Base-by-base conservation (phyloP, 306 rosid species). In the Vicia sativa region DNA sequence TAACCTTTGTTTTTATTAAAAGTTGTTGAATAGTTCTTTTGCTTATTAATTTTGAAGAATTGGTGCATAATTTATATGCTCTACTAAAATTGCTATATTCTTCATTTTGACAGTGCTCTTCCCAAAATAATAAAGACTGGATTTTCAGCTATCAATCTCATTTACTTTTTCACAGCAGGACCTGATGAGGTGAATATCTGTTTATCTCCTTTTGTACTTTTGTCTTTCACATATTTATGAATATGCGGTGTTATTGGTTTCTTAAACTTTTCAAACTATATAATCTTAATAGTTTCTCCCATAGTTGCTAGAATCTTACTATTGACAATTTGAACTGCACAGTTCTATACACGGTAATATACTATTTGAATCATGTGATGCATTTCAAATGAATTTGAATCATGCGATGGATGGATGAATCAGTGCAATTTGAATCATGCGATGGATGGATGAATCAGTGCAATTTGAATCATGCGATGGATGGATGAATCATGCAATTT, bases 121-220 rank as follows among this genome's bases (percentile, higher is more conserved):
- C 65, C 92, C 44, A 95, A 95, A 92, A 95, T 95, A 71, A 91
- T 95, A 76, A 95, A 91, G 92, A 95, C 89, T 50, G 97, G 99
- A 67, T 95, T 95, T 83, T 44, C 97, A 14, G 89, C 99, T 4
- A 95, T 95, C 83, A 95, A 95, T 85, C 99, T 95, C 79, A 95
- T 91, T 68, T 95, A 95, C 92, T 95, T 95, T 62, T 95, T 95
- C 92, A 95, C 99, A 1, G 99, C 99, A 0, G 97, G 99, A 29
- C 96, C 99, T 70, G 99, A 95, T 81, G 97, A 95, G 99, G 99
- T 95, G 82, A 67, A 54, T 53, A 34, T 59, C 29, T n/a, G 6
- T 28, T 11, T 67, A 9, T 56, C 35, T 28, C 31, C 59, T 65
- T 50, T 74, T 4, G 1, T 44, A 14, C 53, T 57, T 58, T 42